Evolutionary conservation across 768 basidiomycete species (phyloP).

Genomic region (Cystofilobasidium capitatum): DNA sequence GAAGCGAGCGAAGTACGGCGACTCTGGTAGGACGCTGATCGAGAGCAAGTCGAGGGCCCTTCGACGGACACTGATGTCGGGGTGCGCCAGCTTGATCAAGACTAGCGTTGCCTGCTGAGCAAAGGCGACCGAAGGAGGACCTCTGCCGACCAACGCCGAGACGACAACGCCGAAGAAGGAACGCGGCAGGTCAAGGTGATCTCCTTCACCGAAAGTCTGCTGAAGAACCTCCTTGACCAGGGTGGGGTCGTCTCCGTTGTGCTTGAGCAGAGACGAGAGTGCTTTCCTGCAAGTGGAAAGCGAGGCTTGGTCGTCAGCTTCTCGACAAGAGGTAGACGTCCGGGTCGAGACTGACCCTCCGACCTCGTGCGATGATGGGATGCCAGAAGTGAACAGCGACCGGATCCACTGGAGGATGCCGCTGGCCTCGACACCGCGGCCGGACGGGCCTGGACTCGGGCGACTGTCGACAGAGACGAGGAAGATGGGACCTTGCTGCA

Average conservation of each 20-base stretch:
- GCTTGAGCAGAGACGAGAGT: slow-evolving; percentile 56
- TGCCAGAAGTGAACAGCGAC: slow-evolving; percentile 36
- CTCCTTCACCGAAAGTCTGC: slow-evolving; percentile 52
- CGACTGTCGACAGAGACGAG: slow-evolving; percentile 32
- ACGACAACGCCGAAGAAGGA: slow-evolving; percentile 69
- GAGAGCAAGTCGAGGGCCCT: slow-evolving; percentile 70
- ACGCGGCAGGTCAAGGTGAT: slow-evolving; percentile 36
- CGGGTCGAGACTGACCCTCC: slow-evolving; percentile 26
- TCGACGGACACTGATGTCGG: slow-evolving; percentile 53
- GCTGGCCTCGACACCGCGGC: slow-evolving; percentile 33
- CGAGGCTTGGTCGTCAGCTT: slow-evolving; percentile 58
- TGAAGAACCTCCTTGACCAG: slow-evolving; percentile 58
- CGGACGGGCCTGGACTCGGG: slow-evolving; percentile 30
- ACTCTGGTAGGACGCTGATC: slow-evolving; percentile 56
- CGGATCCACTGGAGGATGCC: slow-evolving; percentile 38
- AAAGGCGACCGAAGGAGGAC: slow-evolving; percentile 55
- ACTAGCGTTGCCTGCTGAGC: slow-evolving; percentile 66
- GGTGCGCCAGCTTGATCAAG: slow-evolving; percentile 74
- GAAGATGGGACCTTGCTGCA: slow-evolving; percentile 68
- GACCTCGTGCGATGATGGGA: slow-evolving; percentile 13
- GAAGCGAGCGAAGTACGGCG: slow-evolving; percentile 57
- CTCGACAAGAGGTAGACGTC: not conserved
- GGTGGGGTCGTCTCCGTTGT: slow-evolving; percentile 48
- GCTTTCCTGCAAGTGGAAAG: slow-evolving; percentile 57
- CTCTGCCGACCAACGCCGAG: slow-evolving; percentile 52